These are phyloP conservation scores for Aspergillus diversus DNA, from an alignment of 495 filamentous ascomycete genomes.

Conservation along the genomic window DNA sequence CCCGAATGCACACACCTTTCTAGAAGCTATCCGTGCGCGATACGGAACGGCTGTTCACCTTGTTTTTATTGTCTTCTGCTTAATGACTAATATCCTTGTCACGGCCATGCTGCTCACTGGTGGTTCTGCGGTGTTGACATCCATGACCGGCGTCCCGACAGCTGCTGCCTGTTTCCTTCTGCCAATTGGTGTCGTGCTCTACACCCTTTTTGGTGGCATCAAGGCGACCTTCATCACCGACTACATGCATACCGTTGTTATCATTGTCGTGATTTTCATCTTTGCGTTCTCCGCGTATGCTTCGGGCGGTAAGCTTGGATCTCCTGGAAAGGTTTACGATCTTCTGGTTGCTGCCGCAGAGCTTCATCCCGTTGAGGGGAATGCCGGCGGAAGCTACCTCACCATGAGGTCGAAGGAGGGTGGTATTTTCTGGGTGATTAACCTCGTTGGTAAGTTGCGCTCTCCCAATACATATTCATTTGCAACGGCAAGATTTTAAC, in stretches of 20 bases:
- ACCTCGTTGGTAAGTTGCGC: constrained; percentile 78
- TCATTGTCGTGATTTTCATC: constrained; percentile 86
- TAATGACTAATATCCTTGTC: constrained; percentile 83
- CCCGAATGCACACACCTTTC: constrained; percentile 85
- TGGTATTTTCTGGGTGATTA: constrained; percentile 96
- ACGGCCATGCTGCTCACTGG: constrained; percentile 94
- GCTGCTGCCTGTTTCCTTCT: constrained; percentile 90
- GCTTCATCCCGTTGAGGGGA: constrained; percentile 79
- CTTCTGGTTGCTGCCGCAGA: constrained; percentile 70
- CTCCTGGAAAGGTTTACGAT: constrained; percentile 81
- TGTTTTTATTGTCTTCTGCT: constrained; percentile 79
- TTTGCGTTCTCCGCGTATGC: constrained; percentile 89
- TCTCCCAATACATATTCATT: neutral
- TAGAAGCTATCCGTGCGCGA: constrained; percentile 70
- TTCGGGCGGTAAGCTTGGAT: constrained; percentile 74
- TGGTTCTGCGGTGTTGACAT: constrained; percentile 82
- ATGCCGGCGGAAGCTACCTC: constrained; percentile 82
- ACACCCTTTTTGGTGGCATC: constrained; percentile 80
- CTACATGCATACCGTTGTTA: constrained; percentile 84
- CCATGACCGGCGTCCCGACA: constrained; percentile 84
- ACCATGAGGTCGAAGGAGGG: constrained; percentile 89
- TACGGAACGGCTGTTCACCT: constrained; percentile 68
- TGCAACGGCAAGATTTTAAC: neutral
- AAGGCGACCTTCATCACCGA: constrained; percentile 78
- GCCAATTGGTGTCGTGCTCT: constrained; percentile 80